Conservation (phyloP, 2,329 filamentous ascomycete species). For the Talaromyces pinophilus region DNA sequence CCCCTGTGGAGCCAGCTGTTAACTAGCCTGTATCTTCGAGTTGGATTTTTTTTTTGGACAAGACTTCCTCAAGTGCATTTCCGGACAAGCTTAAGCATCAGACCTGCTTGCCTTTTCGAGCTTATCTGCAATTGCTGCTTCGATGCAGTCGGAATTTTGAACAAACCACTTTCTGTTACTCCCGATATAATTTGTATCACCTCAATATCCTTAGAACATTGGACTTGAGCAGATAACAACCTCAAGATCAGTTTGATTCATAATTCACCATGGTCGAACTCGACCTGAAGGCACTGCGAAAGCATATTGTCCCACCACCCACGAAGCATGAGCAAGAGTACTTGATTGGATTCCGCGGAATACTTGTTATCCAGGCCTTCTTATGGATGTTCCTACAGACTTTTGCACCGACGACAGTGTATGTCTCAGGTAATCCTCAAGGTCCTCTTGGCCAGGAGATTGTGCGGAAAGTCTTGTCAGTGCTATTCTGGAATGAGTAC, state of each 20-base stretch:
- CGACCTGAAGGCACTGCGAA: constrained; percentile 12
- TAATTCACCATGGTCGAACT: constrained; percentile 14
- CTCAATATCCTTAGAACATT: neutral
- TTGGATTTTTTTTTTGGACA: neutral
- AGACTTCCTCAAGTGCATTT: neutral
- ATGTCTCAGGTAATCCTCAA: constrained; percentile 37
- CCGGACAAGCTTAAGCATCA: neutral
- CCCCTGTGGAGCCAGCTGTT: neutral
- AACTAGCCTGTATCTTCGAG: neutral
- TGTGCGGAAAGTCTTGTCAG: constrained; percentile 48
- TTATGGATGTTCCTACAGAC: constrained; percentile 50
- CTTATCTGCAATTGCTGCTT: neutral
- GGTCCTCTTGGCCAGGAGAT: constrained; percentile 43
- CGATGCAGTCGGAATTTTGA: neutral
- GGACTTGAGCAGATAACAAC: neutral
- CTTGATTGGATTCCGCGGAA: constrained; percentile 23
- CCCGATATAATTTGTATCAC: neutral
- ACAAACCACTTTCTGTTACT: neutral
- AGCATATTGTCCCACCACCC: constrained; percentile 13
- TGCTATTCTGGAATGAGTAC: constrained; percentile 50
- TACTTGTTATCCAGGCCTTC: constrained; percentile 48
- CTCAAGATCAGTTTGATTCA: neutral
- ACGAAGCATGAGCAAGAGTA: constrained; percentile 43
- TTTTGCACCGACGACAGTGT: constrained; percentile 48
- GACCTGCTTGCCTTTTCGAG: constrained; percentile 4